Conservation (phyloP, 768 basidiomycete species). For the Phylloporus arenicola region DNA sequence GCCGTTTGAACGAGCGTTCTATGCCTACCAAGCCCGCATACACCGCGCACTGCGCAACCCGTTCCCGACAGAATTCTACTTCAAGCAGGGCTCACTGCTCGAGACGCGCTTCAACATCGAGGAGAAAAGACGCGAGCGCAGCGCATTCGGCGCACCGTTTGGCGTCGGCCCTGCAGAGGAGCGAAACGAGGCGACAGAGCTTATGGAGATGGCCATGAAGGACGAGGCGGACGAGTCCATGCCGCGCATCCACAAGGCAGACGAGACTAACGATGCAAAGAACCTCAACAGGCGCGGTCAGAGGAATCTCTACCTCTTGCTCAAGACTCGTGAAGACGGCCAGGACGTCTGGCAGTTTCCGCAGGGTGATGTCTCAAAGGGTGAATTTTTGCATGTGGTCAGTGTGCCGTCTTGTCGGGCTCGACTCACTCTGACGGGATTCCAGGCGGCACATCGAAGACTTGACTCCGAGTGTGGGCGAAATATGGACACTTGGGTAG, state of each 20-base stretch:
- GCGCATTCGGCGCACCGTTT: constrained; percentile 68
- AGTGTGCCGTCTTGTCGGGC: constrained; percentile 12
- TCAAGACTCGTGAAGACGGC: constrained; percentile 45
- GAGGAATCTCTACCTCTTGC: constrained; percentile 83
- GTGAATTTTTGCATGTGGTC: constrained; percentile 77
- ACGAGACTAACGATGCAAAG: constrained; percentile 53
- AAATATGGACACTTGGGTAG: constrained; percentile 90
- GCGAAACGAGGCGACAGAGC: constrained; percentile 43
- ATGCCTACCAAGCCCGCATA: constrained; percentile 78
- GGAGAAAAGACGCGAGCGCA: constrained; percentile 64
- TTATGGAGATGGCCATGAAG: constrained; percentile 54
- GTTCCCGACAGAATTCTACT: constrained; percentile 86
- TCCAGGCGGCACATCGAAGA: constrained; percentile 68
- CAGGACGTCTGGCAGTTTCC: constrained; percentile 79
- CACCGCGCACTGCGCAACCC: constrained; percentile 84
- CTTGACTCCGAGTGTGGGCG: constrained; percentile 69
- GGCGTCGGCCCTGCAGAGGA: constrained; percentile 40
- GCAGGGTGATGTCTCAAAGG: constrained; percentile 52
- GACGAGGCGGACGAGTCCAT: constrained; percentile 58
- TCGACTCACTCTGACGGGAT: background rate
- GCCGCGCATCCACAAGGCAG: constrained; percentile 58
- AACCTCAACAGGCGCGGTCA: constrained; percentile 79
- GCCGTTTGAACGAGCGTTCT: constrained; percentile 74
- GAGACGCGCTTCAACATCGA: constrained; percentile 76
- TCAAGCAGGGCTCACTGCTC: constrained; percentile 84